These are phyloP conservation scores for Camelina neglecta DNA, from an alignment of 345 rosid species.

Conservation along the genomic window DNA sequence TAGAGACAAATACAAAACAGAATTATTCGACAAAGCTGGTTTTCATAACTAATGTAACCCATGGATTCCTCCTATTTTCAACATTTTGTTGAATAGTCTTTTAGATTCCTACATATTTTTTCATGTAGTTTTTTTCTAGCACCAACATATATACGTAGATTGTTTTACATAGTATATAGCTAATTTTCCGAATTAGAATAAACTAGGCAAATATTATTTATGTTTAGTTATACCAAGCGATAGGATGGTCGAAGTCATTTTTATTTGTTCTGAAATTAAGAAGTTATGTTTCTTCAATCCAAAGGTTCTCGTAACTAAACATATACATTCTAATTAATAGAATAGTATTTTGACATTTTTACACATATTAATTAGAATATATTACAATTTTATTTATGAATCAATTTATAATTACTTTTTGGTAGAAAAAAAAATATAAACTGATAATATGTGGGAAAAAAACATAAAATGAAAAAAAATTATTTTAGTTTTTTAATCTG, in stretches of 20 bases:
- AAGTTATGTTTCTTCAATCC: background rate
- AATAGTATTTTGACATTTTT: too few species aligned
- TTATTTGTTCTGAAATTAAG: background rate
- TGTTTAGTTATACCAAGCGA: background rate
- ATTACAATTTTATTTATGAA: too few species aligned
- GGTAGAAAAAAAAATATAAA: too few species aligned
- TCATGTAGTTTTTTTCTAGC: background rate
- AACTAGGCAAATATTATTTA: background rate
- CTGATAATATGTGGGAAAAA: too few species aligned
- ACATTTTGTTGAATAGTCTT: background rate
- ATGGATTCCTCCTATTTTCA: background rate
- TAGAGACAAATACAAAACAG: conserved; percentile 25
- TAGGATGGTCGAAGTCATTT: background rate
- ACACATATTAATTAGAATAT: too few species aligned
- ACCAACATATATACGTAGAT: background rate
- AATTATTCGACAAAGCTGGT: conserved; percentile 26
- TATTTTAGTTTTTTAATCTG: too few species aligned
- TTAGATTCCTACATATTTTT: background rate
- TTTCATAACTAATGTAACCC: conserved; percentile 5
- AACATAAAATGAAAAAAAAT: too few species aligned
- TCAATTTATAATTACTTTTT: too few species aligned
- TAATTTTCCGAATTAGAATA: background rate
- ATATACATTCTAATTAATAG: background rate
- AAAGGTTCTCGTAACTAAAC: background rate
- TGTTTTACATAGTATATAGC: background rate